Percentiles rank a stretch among this genome's conserved stretches.
phyloP scores from a whole-genome alignment of 2,329 filamentous ascomycete genomes.

The Botrytis byssoidea region DNA sequence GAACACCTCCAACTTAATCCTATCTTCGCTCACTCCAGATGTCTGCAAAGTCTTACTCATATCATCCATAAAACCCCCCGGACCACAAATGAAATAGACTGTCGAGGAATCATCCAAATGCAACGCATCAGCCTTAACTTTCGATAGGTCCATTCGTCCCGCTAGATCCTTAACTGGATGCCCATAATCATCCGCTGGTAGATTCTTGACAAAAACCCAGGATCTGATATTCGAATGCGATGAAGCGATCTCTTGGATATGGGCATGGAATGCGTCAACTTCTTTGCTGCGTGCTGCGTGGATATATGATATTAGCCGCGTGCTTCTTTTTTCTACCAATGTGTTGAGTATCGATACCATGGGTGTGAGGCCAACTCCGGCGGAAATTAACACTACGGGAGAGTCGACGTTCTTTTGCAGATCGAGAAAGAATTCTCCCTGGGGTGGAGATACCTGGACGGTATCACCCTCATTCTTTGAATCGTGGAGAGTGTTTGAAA shows the following conservation, averaged over 20 bases:
- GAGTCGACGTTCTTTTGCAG: conserved; percentile 42
- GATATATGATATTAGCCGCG: conserved; percentile 59
- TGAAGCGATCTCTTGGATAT: conserved; percentile 41
- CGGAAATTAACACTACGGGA: conserved; percentile 65
- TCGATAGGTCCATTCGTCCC: conserved; percentile 9
- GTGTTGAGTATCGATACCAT: conserved; percentile 64
- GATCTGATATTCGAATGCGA: neutral
- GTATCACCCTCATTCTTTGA: conserved; percentile 49
- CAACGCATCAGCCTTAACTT: neutral
- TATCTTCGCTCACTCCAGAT: neutral
- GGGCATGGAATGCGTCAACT: conserved; percentile 54
- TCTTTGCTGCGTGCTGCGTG: conserved; percentile 55
- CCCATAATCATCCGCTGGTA: neutral
- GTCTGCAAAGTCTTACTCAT: neutral
- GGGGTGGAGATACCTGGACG: conserved; percentile 55
- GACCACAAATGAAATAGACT: conserved; percentile 17
- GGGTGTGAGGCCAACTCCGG: conserved; percentile 67
- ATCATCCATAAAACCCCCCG: conserved; percentile 14
- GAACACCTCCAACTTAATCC: conserved; percentile 14
- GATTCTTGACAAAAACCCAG: conserved; percentile 10
- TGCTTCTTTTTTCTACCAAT: conserved; percentile 40
- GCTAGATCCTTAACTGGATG: neutral
- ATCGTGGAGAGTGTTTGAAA: conserved; percentile 49
- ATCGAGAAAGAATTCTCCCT: conserved; percentile 63
- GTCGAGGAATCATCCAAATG: neutral